Evolutionary conservation across 441 rosid genomes (phyloP).

Genomic region (Bruguiera hainesii): DNA sequence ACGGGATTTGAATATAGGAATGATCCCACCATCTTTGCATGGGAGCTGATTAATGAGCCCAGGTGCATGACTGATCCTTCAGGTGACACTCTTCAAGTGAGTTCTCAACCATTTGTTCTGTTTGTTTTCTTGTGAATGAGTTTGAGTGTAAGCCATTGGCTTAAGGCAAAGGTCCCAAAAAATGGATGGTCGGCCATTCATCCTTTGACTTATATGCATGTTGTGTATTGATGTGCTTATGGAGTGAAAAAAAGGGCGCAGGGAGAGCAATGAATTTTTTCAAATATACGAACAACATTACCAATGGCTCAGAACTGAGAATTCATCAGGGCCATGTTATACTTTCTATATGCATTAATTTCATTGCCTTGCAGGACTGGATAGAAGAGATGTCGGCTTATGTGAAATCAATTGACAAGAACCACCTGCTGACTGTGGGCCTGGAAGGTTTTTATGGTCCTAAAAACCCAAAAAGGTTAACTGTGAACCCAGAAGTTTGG

Average conservation of each 20-base stretch:
- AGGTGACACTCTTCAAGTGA: conserved; percentile 89
- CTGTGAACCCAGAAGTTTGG: conserved; percentile 78
- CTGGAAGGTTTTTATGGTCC: conserved; percentile 98
- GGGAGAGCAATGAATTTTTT: no score
- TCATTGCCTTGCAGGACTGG: conserved; percentile 64
- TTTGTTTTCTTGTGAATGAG: neutral
- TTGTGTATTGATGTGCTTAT: no score
- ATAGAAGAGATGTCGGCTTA: conserved; percentile 81
- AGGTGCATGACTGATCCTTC: conserved; percentile 90
- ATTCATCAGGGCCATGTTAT: neutral
- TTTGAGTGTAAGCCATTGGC: neutral
- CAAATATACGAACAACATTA: no score
- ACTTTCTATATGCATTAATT: conserved; percentile 5
- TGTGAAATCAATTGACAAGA: conserved; percentile 80
- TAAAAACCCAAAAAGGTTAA: conserved; percentile 64
- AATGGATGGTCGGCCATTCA: no score
- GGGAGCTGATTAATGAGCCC: conserved; percentile 98
- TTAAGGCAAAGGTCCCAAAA: no score
- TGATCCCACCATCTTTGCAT: conserved; percentile 88
- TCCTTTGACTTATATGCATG: no score
- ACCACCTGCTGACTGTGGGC: conserved; percentile 87
- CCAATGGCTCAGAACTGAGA: no score
- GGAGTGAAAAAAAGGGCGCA: no score
- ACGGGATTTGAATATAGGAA: conserved; percentile 86
- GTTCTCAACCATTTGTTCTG: conserved; percentile 16